Conservation (phyloP, 176 grass and related monocot species). For the Calamus simplicifolius region DNA sequence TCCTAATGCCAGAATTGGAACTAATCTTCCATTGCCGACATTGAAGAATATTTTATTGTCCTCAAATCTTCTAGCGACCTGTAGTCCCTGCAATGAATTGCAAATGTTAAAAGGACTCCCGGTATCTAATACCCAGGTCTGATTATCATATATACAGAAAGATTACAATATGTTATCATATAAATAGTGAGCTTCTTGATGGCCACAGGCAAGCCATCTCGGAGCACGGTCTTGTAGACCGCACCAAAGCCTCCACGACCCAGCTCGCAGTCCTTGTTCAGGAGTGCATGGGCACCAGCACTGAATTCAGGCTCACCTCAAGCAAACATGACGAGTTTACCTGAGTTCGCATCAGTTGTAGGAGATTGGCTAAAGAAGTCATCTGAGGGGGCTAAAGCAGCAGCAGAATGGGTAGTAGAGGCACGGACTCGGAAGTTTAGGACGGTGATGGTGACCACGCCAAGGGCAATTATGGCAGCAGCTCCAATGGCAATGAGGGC, state of each 20-base stretch:
- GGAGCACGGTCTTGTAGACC: constrained; percentile 79
- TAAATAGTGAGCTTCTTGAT: constrained; percentile 98
- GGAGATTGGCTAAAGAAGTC: constrained; percentile 87
- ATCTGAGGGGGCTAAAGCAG: constrained; percentile 61
- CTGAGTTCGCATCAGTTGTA: constrained; percentile 66
- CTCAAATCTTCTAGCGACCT: too few species aligned
- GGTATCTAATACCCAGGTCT: too few species aligned
- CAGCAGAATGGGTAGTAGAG: constrained; percentile 38
- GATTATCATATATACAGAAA: too few species aligned
- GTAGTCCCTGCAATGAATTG: too few species aligned
- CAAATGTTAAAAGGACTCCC: too few species aligned
- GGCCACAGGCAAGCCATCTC: constrained; percentile 74
- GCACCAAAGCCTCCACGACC: constrained; percentile 96
- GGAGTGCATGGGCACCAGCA: constrained; percentile 75
- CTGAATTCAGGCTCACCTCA: constrained; percentile 90
- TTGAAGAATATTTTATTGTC: too few species aligned
- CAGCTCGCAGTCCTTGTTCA: constrained; percentile 96
- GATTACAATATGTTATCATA: too few species aligned
- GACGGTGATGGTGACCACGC: constrained; percentile 77
- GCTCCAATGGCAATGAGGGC: constrained; percentile 87
- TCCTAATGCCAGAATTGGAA: too few species aligned
- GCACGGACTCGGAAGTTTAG: constrained; percentile 65
- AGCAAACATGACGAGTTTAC: constrained; percentile 95
- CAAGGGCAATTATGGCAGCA: constrained; percentile 77
- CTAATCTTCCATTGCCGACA: too few species aligned